Evolutionary conservation across 2,329 filamentous ascomycete genomes (phyloP).

Genomic region (Colletotrichum neosansevieriae): DNA sequence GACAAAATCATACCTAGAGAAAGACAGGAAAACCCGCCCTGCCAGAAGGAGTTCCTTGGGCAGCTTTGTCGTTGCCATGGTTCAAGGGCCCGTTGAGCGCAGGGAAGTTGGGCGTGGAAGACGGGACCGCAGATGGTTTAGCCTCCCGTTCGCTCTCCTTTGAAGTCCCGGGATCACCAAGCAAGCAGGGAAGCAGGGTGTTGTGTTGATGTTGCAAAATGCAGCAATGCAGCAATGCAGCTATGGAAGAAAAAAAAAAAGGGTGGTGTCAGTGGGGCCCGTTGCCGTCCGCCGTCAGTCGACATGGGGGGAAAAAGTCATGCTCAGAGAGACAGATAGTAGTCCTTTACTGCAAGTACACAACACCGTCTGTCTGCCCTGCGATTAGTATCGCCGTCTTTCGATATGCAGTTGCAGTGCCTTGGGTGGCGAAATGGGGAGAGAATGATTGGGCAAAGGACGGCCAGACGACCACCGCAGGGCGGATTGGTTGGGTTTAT

Average conservation of each 20-base stretch:
- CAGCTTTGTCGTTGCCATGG: constrained; percentile 27
- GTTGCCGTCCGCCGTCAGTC: background rate
- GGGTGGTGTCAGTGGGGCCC: constrained; percentile 5
- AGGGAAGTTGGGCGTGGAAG: constrained; percentile 17
- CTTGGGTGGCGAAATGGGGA: constrained; percentile 29
- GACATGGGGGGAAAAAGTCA: constrained; percentile 14
- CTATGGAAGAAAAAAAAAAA: background rate
- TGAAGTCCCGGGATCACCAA: constrained; percentile 18
- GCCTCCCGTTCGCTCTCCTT: background rate
- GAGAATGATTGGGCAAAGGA: constrained; percentile 17
- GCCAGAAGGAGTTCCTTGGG: constrained; percentile 21
- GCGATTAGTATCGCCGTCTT: background rate
- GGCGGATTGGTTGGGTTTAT: constrained; percentile 20
- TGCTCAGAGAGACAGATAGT: background rate
- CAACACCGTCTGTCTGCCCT: background rate
- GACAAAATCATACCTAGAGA: constrained; percentile 2
- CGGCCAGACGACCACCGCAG: constrained; percentile 16
- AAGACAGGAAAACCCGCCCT: constrained; percentile 13
- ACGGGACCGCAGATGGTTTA: constrained; percentile 9
- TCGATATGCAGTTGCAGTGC: background rate
- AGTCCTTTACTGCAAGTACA: constrained; percentile 4
- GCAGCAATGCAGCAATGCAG: constrained; percentile 3
- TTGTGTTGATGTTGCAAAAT: constrained; percentile 30
- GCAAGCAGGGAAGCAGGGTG: constrained; percentile 35
- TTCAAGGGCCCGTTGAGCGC: constrained; percentile 14